Conservation (phyloP, 306 rosid genomes). For the Prunus davidiana region DNA sequence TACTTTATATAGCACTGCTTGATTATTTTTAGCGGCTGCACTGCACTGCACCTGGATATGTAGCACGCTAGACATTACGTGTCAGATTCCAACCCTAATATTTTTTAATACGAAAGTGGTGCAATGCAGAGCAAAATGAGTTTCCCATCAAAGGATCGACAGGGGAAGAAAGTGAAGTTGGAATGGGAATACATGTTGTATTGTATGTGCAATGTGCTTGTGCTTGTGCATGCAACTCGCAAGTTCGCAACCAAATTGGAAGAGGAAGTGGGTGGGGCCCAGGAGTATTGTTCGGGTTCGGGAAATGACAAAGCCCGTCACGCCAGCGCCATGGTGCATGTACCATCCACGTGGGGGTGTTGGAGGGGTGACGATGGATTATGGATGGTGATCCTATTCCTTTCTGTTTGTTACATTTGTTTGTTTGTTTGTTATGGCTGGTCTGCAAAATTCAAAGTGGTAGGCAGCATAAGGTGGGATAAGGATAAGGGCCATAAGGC, state of each 20-base stretch:
- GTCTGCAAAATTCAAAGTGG: too few species aligned
- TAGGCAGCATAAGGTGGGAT: too few species aligned
- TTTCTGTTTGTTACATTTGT: background rate
- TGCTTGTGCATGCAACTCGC: background rate
- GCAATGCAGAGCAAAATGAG: too few species aligned
- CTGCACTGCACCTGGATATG: too few species aligned
- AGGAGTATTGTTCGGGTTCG: background rate
- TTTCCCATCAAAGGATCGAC: background rate
- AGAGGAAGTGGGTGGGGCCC: slow-evolving; percentile 3
- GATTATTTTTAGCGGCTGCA: too few species aligned
- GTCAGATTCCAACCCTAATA: background rate
- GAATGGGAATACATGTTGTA: background rate
- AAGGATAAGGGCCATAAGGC: too few species aligned
- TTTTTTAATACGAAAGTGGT: too few species aligned
- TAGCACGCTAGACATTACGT: background rate
- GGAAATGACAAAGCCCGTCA: background rate
- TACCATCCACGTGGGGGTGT: slow-evolving; percentile 23
- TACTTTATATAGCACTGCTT: too few species aligned
- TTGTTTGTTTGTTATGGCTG: background rate
- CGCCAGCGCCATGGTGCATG: slow-evolving; percentile 3
- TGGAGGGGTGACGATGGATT: slow-evolving; percentile 3
- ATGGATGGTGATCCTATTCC: background rate
- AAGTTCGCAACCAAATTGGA: too few species aligned
- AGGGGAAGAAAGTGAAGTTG: background rate
- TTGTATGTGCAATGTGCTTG: too few species aligned